These are phyloP conservation scores for Handroanthus guayacan DNA, from an alignment of 257 asterid genomes.

Conservation along the genomic window DNA sequence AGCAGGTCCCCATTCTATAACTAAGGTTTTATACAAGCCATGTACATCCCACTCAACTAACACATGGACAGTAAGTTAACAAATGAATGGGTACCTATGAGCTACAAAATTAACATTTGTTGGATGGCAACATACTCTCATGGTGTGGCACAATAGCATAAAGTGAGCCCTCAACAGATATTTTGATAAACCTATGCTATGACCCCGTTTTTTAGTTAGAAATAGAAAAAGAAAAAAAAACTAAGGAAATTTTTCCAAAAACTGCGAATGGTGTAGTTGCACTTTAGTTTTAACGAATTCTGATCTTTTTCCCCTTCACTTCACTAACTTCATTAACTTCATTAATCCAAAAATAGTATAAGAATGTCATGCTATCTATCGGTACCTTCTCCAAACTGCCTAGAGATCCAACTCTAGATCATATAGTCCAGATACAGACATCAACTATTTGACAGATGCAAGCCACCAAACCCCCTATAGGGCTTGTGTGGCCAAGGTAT, in stretches of 20 bases:
- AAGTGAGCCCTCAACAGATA: background rate
- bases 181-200: background rate
- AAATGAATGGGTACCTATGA: background rate
- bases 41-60: background rate
- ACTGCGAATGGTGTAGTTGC: too few species aligned
- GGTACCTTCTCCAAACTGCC: background rate
- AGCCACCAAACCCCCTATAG: background rate
- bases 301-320: too few species aligned
- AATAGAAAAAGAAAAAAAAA: too few species aligned
- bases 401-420: background rate
- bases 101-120: background rate
- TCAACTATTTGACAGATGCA: background rate
- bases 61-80: background rate
- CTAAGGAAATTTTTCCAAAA: too few species aligned
- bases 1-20: background rate
- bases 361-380: background rate
- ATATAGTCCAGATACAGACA: background rate
- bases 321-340: too few species aligned
- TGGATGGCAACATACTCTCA: background rate
- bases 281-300: too few species aligned
- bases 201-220: too few species aligned
- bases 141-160: background rate
- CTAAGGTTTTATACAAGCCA: background rate
- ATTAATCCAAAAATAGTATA: background rate
- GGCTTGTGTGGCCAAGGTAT: background rate